Base-by-base conservation (phyloP, 331 rosid genomes). In the Quercus phellos region DNA sequence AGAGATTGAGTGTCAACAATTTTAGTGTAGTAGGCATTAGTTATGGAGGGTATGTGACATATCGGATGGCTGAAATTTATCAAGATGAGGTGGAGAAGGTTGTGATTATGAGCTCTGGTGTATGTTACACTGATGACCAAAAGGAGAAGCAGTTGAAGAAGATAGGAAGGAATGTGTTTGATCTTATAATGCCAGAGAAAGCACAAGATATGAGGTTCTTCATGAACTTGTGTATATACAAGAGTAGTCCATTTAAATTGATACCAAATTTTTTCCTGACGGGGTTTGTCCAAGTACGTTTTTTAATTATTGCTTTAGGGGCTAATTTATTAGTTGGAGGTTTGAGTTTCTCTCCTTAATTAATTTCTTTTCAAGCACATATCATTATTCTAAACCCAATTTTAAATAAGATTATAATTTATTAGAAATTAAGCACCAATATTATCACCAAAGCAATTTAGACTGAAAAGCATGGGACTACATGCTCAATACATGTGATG, bases 11-110 rank as follows among this genome's bases (percentile, higher is more conserved):
- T 1, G 81, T 74, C 74, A 17, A 51, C 21, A 32, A 55, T 68
- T 84, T 55, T 22, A 70, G 76, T 2, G 24, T 87, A 14, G 83
- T 68, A 1, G 88, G 82, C 17, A 80, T 87, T 4, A 87, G 84
- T 26, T 84, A 87, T 38, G 88, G 87, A 18, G 90, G 87, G 14
- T 84, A 74, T 4, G 88, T 84, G 82, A 81, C 81, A 24, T 84
- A 77, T 61, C 3, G 46, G 12, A 38, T 84, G 85, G 90, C 84
- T 6, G 77, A 82, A 82, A 84, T 80, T 77, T 71, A 53, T 68
- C 72, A 80, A 3, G 22, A 69, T 21, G 61, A 60, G 42, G 90
- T 84, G 42, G 81, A 74, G 27, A 84, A 84, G 85, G 77, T 87
- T 4, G 88, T 82, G 80, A 79, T 87, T 19, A 83, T 82, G 72